Evolutionary conservation across 495 filamentous ascomycete species (phyloP), one percentile per base, ranked within the genome.

Genomic region (Recurvomyces mirabilis): DNA sequence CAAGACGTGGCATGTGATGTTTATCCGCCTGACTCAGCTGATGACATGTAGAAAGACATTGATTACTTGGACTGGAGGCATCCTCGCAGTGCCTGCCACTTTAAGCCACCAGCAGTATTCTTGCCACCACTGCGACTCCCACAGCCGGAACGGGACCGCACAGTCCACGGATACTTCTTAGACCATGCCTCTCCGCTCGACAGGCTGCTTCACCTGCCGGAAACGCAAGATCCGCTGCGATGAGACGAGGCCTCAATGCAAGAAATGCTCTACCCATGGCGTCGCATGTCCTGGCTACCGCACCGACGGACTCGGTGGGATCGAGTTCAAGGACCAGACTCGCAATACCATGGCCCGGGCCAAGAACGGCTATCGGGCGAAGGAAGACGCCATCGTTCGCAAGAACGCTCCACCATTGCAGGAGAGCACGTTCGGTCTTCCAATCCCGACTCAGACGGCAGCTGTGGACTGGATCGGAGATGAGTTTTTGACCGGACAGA

Each of bases 161-260:
- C n/a, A n/a, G n/a, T n/a, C n/a, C n/a, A n/a, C n/a, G n/a, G n/a
- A n/a, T n/a, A n/a, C n/a, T n/a, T n/a, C n/a, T n/a, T n/a, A n/a
- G n/a, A 36, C 32, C 46, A 53, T 53, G 51, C 51, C 51, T 21
- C 24, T 38, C 11, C 51, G 51, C 23, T 53, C 51, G 1, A 19
- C 51, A 7, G 51, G 51, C 11, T 53, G 51, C 32, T 44, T 33
- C 14, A 49, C 39, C 13, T 55, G 52, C 30, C 41, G 52, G 15
- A 43, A 46, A 19, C 47, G 52, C 22, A 51, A 55, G 32, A 43
- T 55, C 30, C 41, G 48, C 15, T 55, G 52, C 43, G 52, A 55
- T 26, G 47, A 55, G 36, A 26, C 22, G 11, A 21, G 48, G 20
- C 52, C 52, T 13, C 13, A 22, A 1, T 55, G 52, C 38, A 29